Base-by-base conservation (phyloP, 1,139 yeast genomes). In the Kurtzmaniella quercitrusa region DNA sequence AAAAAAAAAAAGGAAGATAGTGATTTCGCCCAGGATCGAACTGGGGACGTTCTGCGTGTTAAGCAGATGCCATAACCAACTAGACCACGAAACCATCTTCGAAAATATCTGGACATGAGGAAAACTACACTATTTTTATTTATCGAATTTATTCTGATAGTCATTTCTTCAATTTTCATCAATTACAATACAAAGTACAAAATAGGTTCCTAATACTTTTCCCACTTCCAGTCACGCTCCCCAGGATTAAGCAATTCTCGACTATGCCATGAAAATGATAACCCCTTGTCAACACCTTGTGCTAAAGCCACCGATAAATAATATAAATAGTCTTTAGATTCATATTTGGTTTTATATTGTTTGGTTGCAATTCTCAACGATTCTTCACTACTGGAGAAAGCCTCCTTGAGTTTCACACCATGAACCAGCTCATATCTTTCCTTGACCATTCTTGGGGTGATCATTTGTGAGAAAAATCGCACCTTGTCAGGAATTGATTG, bases 41-140 rank as follows among this genome's bases (percentile, higher is more conserved):
- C 96, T 87, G 96, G 96, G 96, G 96, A 89, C 96, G 91, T 87
- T 85, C 91, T 85, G 95, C 95, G 95, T 88, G 96, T 88, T 87
- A 88, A 86, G 95, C 95, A 87, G 90, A 85, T 85, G 95, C 94
- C 95, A 87, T 88, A 79, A 88, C 95, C 95, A 71, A 87, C 95
- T 88, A 88, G 95, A 88, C 95, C 95, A 88, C 88, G 65, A 57
- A 68, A 68, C 74, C 74, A 49, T 11, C 25, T 36, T 19, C 14
- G 14, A 31, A 14, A 15, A 31, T 5, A 27, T 7, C n/a, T n/a
- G n/a, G n/a, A n/a, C n/a, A n/a, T n/a, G n/a, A n/a, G n/a, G n/a
- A n/a, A n/a, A n/a, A n/a, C n/a, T n/a, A n/a, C n/a, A n/a, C n/a
- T n/a, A n/a, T n/a, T n/a, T n/a, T n/a, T n/a, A n/a, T n/a, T n/a